Evolutionary conservation across 306 rosid genomes (phyloP), one percentile per base, ranked within the genome.

Genomic region (Phaseolus lunatus): DNA sequence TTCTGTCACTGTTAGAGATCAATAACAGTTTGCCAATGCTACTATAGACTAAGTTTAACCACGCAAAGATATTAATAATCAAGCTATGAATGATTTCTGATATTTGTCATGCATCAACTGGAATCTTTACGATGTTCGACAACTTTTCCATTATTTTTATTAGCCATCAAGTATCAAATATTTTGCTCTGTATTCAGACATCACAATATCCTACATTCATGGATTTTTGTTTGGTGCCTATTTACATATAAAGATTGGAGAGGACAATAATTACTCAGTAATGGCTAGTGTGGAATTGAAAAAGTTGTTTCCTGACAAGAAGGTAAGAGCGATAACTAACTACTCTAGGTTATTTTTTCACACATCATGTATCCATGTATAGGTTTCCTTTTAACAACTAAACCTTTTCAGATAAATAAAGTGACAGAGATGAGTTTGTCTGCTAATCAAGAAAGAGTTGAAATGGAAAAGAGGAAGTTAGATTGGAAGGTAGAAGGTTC

Each of bases 361-460:
- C 50, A 15, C 52, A 37, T 43, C 68, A 27, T 66, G 33, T 33
- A 33, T 26, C 3, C 66, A 15, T 13, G 20, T 27, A 26, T 26
- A 59, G 33, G 26, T 27, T 66, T 66, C 61, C 35, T 59, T 49
- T 35, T 14, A 59, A 75, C 66, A 33, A 66, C 43, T 75, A 35
- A n/a, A 20, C 3, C 14, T 56, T 75, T 85, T 78, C 90, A 93
- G 97, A 88, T 89, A 52, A 83, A 44, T 70, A 84, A 86, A 84
- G 93, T 87, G 72, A 85, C 85, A 31, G 98, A 91, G 86, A 88
- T 67, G 92, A 93, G 85, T 82, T 85, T 91, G 82, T 91, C 97
- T 26, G 97, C 89, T 5, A 93, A 93, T 75, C 98, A 89, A 89
- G 96, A 91, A 86, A 88, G 93, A 89, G 76, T 67, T 35, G 90